Conservation (phyloP, 225 moss, liverwort and hornwort genomes). For the Asterella californica region DNA sequence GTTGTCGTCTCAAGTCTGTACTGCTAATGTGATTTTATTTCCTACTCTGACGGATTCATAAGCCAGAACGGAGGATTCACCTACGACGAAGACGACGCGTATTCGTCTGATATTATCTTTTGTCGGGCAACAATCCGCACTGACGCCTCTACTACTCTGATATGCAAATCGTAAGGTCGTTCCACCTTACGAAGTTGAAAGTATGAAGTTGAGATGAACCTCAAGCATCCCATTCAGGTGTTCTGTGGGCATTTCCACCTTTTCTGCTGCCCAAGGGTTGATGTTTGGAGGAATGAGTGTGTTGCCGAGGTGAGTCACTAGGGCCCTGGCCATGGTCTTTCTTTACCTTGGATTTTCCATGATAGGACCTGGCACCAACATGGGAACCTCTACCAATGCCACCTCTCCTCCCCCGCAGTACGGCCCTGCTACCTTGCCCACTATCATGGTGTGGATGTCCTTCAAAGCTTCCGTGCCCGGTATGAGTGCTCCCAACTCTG, state of each 20-base stretch:
- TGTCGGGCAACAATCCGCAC: too few relatives aligned
- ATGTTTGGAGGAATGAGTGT: not conserved
- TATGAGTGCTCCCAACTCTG: not conserved
- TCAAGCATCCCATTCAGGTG: not conserved
- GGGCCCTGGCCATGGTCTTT: slow-evolving; percentile 1
- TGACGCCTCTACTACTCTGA: too few relatives aligned
- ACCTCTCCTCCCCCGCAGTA: slow-evolving; percentile 6
- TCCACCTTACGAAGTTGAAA: not conserved
- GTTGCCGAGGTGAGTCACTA: not conserved
- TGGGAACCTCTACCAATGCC: slow-evolving; percentile 7
- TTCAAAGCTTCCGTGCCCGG: not conserved
- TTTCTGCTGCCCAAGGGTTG: not conserved
- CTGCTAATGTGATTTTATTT: too few relatives aligned
- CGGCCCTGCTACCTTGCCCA: not conserved
- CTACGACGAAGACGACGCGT: not conserved
- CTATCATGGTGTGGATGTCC: not conserved
- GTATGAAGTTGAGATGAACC: not conserved
- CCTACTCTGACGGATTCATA: too few relatives aligned
- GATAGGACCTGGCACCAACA: not conserved
- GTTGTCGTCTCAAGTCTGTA: too few relatives aligned
- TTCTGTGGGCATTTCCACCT: not conserved
- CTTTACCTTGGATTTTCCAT: not conserved
- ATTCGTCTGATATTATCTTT: not conserved
- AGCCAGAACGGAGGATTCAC: not conserved
- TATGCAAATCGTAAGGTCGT: too few relatives aligned